A percentile compares a stretch with the other conserved stretches of the same genome.
phyloP scores from a whole-genome alignment of 306 rosid species.

The Quercus bicolor region DNA sequence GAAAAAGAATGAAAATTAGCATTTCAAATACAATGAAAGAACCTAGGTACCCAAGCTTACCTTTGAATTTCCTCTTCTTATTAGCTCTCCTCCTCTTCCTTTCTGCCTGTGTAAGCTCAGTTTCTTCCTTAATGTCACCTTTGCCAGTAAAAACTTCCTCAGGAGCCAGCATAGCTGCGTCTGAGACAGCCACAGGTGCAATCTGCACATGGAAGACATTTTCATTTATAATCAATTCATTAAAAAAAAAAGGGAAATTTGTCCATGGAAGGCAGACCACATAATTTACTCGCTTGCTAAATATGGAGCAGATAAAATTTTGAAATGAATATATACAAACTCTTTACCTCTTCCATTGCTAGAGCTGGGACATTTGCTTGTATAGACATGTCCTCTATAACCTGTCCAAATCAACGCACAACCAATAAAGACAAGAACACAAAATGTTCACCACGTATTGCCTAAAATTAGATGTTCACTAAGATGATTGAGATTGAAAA shows the following conservation, averaged over 20 bases:
- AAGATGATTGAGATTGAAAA: constrained; percentile 10
- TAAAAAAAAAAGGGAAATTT: constrained; percentile 31
- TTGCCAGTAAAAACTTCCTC: constrained; percentile 93
- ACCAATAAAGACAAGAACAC: constrained; percentile 2
- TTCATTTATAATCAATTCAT: too few relatives aligned
- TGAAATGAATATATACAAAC: constrained; percentile 12
- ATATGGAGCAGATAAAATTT: not conserved
- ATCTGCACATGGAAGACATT: constrained; percentile 49
- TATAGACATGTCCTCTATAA: constrained; percentile 84
- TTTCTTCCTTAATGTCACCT: constrained; percentile 87
- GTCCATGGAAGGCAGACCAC: constrained; percentile 31
- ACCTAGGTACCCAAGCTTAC: constrained; percentile 30
- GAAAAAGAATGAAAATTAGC: constrained; percentile 5
- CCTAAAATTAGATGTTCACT: not conserved
- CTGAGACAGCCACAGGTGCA: constrained; percentile 97
- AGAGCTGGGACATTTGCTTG: constrained; percentile 86
- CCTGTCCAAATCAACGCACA: constrained; percentile 45
- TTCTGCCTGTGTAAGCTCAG: constrained; percentile 81
- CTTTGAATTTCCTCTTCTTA: constrained; percentile 86
- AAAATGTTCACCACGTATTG: not conserved
- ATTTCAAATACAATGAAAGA: not conserved
- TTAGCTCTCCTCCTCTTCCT: constrained; percentile 89
- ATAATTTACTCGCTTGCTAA: constrained; percentile 11
- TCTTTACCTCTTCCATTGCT: constrained; percentile 92
- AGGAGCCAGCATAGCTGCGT: constrained; percentile 97